Evolutionary conservation across 2,329 filamentous ascomycete genomes (phyloP), one percentile per base, ranked within the genome.

Genomic region (Sporothrix luriei): DNA sequence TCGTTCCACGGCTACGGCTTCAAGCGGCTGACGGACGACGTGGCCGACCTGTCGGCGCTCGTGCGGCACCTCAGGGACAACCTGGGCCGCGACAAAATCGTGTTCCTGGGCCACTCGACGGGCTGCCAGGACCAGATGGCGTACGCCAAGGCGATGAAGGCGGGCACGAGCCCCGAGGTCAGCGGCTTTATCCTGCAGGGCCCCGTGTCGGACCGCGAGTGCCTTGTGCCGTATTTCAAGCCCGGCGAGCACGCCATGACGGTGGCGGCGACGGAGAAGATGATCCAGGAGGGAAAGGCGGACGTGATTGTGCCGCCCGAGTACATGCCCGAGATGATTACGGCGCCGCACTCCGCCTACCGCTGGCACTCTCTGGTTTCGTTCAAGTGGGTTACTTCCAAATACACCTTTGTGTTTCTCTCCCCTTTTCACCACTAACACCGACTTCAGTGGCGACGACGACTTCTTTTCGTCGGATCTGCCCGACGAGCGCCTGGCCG

Each of bases 391-490:
- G 84, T 79, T 4, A 7, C 21, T 7, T 13, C 33, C n/a, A 21
- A 19, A 2, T 54, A 9, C 40, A 1, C 29, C 29, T 33, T 33
- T 33, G 6, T 43, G 59, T 26, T 24, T 52, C 26, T 19, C 29
- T 33, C 4, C 6, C 29, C 21, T 11, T 6, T 62, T 26, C 55
- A 55, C 46, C 19, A n/a, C 48, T 49, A 49, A 49, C 19, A 49
- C 48, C 13, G 6, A 49, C 46, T 16, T n/a, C 52, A 87, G 88
- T 5, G 91, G 90, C 11, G 90, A 91, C 70, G 94, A 97, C 77
- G 94, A 97, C 77, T 92, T 91, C 76, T 97, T 97, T 80, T 94
- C 91, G n/a, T 89, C 88, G 2, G 91, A 95, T 76, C 80, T 95
- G n/a, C 78, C 81, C 0, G 80, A 84, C 43, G 82, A 85, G 43